phyloP scores from a whole-genome alignment of 2,329 filamentous ascomycete species.

The Alternaria arbusti region DNA sequence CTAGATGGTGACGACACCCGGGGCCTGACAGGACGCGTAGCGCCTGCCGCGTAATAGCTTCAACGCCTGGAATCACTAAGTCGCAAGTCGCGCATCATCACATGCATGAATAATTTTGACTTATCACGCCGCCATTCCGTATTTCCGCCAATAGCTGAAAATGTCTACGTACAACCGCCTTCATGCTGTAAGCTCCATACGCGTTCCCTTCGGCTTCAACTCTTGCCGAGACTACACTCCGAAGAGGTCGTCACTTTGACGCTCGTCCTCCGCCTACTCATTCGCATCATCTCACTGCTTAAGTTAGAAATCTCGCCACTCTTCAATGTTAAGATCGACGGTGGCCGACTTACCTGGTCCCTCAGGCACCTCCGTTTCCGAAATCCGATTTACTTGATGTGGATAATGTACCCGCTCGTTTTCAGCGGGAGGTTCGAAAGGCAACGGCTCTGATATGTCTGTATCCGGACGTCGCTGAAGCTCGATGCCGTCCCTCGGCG shows the following conservation, averaged over 20 bases:
- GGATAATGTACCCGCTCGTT: background rate
- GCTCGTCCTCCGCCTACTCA: background rate
- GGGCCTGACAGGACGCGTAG: background rate
- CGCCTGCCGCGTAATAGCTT: background rate
- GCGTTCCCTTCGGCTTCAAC: background rate
- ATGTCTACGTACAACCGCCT: background rate
- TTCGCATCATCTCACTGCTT: background rate
- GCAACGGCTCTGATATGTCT: background rate
- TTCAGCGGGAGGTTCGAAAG: background rate
- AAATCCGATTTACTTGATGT: background rate
- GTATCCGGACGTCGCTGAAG: background rate
- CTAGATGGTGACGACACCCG: background rate
- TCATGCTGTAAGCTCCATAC: background rate
- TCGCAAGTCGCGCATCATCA: background rate
- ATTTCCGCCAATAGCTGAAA: background rate
- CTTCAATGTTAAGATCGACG: fast-evolving
- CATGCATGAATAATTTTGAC: background rate
- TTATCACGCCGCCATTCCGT: background rate
- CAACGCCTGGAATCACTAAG: background rate
- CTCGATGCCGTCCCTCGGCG: background rate
- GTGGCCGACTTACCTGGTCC: background rate
- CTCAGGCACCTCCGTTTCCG: background rate
- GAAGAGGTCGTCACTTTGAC: background rate
- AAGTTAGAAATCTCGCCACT: background rate
- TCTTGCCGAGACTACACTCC: background rate